Conservation (phyloP, 352 stramenopile genomes). For the Phytophthora nicotianae region DNA sequence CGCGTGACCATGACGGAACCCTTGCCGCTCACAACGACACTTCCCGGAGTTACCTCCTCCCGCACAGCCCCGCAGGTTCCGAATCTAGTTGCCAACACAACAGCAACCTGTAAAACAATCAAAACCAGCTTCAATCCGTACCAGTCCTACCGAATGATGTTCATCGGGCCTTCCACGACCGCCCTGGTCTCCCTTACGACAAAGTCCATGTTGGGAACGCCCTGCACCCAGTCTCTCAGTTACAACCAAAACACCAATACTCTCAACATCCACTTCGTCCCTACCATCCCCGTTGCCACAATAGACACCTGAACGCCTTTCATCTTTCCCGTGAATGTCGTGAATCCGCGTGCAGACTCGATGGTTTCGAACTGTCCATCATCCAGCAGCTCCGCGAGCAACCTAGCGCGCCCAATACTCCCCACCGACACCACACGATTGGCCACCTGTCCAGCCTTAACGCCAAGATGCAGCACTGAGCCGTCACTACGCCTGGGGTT, state of each 20-base stretch:
- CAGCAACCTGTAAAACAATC: not conserved
- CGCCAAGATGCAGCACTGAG: conserved; percentile 47
- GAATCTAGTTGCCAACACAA: conserved; percentile 26
- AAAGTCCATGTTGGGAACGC: conserved; percentile 79
- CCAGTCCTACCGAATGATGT: conserved; percentile 50
- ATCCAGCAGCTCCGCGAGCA: conserved; percentile 44
- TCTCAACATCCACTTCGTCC: not conserved
- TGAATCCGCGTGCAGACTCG: conserved; percentile 58
- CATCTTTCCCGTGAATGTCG: conserved; percentile 60
- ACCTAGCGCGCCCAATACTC: conserved; percentile 40
- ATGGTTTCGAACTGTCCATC: conserved; percentile 30
- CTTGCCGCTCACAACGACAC: conserved; percentile 55
- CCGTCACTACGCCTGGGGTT: conserved; percentile 50
- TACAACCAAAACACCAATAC: not conserved
- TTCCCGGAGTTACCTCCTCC: conserved; percentile 46
- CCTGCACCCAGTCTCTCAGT: conserved; percentile 20
- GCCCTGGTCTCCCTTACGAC: conserved; percentile 64
- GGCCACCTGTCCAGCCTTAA: conserved; percentile 49
- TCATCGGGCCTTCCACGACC: conserved; percentile 54
- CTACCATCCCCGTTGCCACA: conserved; percentile 67
- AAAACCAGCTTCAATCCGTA: not conserved
- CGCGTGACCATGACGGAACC: conserved; percentile 49
- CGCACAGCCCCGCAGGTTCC: conserved; percentile 61
- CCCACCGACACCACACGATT: conserved; percentile 59
- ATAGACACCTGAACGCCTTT: conserved; percentile 55